Conservation (phyloP, 148 eudicot species). For the Rhododendron molle region DNA sequence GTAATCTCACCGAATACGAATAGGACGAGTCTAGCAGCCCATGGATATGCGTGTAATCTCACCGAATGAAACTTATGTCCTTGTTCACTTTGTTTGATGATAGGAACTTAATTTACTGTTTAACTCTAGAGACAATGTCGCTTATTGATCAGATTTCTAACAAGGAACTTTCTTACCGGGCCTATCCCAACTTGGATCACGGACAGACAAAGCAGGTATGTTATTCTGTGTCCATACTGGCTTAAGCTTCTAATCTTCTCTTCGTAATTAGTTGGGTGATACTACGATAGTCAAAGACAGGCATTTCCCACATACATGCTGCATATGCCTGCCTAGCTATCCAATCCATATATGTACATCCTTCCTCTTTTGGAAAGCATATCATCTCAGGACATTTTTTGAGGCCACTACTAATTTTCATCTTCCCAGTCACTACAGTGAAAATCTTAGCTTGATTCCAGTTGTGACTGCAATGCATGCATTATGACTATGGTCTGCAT, state of each 20-base stretch:
- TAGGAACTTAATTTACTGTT: not conserved
- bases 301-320: not conserved
- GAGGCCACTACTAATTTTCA: not conserved
- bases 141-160: constrained; percentile 37
- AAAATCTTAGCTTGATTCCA: not conserved
- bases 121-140: not conserved
- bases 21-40: too few relatives aligned
- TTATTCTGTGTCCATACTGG: not conserved
- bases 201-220: constrained; percentile 18
- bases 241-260: not conserved
- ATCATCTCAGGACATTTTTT: not conserved
- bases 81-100: not conserved
- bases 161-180: constrained; percentile 50
- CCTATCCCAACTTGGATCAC: constrained; percentile 47
- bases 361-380: not conserved
- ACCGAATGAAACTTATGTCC: too few relatives aligned
- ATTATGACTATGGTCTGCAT: not conserved
- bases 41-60: too few relatives aligned
- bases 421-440: not conserved
- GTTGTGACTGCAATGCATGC: not conserved
- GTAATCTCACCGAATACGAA: too few relatives aligned
- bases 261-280: not conserved
- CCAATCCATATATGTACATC: not conserved
- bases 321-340: too few relatives aligned
- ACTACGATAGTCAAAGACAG: not conserved